Conservation (phyloP, 2,329 filamentous ascomycete genomes). For the Zelopaecilomyces penicillatus region DNA sequence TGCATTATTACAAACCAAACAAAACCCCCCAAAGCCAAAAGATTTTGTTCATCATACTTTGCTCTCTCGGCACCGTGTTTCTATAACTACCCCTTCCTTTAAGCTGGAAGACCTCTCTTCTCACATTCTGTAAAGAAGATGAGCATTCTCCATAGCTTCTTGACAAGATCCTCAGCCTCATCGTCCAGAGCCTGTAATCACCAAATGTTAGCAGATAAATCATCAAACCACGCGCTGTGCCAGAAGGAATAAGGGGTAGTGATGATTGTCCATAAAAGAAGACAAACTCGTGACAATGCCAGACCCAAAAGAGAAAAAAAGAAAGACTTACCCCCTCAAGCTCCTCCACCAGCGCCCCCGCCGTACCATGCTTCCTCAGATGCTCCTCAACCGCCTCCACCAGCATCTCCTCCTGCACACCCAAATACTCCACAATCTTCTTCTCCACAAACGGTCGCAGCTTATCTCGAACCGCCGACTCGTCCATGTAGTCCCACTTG, state of each 20-base stretch:
- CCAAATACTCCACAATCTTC: slow-evolving; percentile 94
- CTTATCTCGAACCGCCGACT: slow-evolving; percentile 72
- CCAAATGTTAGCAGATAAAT: neutral
- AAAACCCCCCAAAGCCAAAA: neutral
- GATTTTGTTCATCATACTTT: no score
- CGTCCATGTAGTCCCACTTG: slow-evolving; percentile 86
- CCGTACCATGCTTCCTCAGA: slow-evolving; percentile 63
- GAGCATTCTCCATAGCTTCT: slow-evolving; percentile 97
- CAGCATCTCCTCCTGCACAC: slow-evolving; percentile 90
- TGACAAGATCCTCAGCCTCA: slow-evolving; percentile 86
- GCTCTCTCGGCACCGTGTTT: no score
- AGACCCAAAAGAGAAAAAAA: neutral
- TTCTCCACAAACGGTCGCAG: slow-evolving; percentile 93
- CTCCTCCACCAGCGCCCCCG: slow-evolving; percentile 76
- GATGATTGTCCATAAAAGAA: no score
- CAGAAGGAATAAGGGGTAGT: no score
- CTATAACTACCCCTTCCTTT: slow-evolving; percentile 11
- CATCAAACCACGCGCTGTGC: no score
- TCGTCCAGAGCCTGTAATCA: slow-evolving; percentile 70
- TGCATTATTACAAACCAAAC: neutral
- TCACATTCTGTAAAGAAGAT: slow-evolving; percentile 96
- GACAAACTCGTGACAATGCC: no score
- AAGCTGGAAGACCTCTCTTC: slow-evolving; percentile 74
- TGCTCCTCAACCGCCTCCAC: slow-evolving; percentile 90
- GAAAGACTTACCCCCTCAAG: slow-evolving; percentile 63